phyloP scores from a whole-genome alignment of 129 eudicot genomes.

The Cynara cardunculus region DNA sequence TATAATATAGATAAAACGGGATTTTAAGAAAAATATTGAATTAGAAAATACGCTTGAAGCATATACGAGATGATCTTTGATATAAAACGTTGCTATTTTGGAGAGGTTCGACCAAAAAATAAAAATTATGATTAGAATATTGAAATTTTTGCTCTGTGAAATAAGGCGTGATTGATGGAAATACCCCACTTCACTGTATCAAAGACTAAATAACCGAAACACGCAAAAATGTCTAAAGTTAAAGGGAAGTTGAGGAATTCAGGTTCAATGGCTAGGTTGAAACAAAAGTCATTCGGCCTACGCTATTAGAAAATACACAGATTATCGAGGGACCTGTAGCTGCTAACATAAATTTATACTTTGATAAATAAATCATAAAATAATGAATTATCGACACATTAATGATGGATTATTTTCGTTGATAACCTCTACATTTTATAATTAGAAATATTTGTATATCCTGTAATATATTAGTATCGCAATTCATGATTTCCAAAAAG shows the following conservation, averaged over 20 bases:
- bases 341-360: not conserved
- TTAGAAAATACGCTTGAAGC: not conserved
- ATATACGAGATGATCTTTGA: not conserved
- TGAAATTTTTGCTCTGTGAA: too few species aligned
- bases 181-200: too few species aligned
- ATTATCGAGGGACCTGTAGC: not conserved
- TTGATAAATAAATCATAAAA: not conserved
- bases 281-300: too few species aligned
- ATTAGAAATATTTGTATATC: too few species aligned
- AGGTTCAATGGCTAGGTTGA: not conserved
- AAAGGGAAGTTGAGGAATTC: not conserved
- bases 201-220: not conserved
- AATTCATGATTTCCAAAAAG: too few species aligned
- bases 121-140: not conserved
- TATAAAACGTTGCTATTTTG: too few species aligned
- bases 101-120: not conserved
- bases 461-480: too few species aligned
- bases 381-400: not conserved
- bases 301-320: too few species aligned
- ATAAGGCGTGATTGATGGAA: not conserved
- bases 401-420: not conserved
- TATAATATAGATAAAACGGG: not conserved
- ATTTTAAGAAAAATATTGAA: not conserved
- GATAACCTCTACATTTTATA: too few species aligned
- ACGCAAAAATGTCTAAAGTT: not conserved